Evolutionary conservation across 345 rosid species (phyloP), one percentile per base, ranked within the genome.

Genomic region (Euphorbia peplus): DNA sequence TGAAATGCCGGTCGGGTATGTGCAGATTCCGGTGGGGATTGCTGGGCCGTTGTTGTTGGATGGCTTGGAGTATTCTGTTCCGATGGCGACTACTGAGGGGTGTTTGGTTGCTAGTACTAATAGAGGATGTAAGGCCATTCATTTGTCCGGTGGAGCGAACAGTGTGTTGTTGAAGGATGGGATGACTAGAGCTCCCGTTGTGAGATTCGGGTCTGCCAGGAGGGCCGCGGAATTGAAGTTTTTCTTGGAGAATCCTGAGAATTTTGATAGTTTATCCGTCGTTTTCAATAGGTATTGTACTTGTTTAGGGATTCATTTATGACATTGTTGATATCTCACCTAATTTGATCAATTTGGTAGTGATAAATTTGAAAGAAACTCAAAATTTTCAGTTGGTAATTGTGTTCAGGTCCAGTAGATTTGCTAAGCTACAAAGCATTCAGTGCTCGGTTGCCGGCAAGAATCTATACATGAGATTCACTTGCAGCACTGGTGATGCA

Each of bases 81-180:
- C 99, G 22, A 91, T 91, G 99, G 97, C 97, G 4, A 95, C 99
- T 4, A 95, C 99, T 0, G 99, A 95, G 76, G 99, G 99, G 0
- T 91, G 97, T 70, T 70, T 95, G 78, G 91, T 90, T 21, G 99
- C 99, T 10, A 95, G 99, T 60, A 74, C 96, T 8, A 95, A 95
- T 67, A 81, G 99, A 73, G 99, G 99, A 12, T 95, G 97, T 59
- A 95, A 90, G 68, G 96, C 95, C 16, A 91, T 95, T 63, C 73
- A 78, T 35, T 59, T 69, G 41, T 90, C 95, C 0, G 95, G 97
- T 15, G 99, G 99, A 3, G 98, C 91, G 1, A 79, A 74, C 14
- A 78, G 87, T 63, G 77, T 83, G 9, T 32, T 90, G 73, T 67
- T 87, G 53, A 85, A 64, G 64, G 98, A 92, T 67, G 93, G 87